Base-by-base conservation (phyloP, 78 protist genomes). In the Mastigamoeba balamuthi region DNA sequence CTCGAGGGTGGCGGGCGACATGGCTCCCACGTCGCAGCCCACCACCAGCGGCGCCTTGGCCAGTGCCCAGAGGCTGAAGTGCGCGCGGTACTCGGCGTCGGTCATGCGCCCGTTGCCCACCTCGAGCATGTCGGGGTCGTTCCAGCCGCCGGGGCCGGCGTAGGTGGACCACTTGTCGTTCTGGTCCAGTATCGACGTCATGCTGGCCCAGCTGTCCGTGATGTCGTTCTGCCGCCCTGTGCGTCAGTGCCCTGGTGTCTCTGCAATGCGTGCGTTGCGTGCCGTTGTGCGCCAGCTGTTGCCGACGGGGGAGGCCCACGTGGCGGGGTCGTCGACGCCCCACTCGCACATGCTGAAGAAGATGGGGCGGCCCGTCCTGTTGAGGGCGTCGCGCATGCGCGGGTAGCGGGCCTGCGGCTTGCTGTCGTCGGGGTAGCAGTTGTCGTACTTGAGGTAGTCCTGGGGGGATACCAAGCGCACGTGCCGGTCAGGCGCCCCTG, bases 91-190 rank as follows among this genome's bases (percentile, higher is more conserved):
- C 30, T 85, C 88, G 40, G 28, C 65, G 17, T 0, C 27, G 8
- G 72, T 43, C 7, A 82, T 66, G 2, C 70, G 58, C 29, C 88
- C 88, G 53, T 88, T 88, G 10, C 92, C 92, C 58, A 87, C 80
- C 17, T 87, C 89, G 40, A 87, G 40, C 85, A 85, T 79, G 40
- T 80, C 85, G 28, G 82, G 85, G 27, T 85, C 90, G 35, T 85
- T 85, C 85, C 85, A 85, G 25, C 39, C 35, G n/a, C 79, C 77
- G n/a, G 90, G 90, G 23, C 77, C 82, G 2, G 90, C 85, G 25
- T 1, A 33, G 5, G 0, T 2, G 1, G 43, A 35, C 5, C 63
- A 5, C 29, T 27, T 27, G 27, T 66, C 81, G 35, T 79, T 79
- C 42, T 1, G 3, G n/a, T 41, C 65, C 73, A 75, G 44, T 28